Percentiles rank a stretch among this genome's conserved stretches.
These are phyloP conservation scores for Tritrichomonas foetus DNA, from an alignment of 208 protist species.

Conservation along the genomic window DNA sequence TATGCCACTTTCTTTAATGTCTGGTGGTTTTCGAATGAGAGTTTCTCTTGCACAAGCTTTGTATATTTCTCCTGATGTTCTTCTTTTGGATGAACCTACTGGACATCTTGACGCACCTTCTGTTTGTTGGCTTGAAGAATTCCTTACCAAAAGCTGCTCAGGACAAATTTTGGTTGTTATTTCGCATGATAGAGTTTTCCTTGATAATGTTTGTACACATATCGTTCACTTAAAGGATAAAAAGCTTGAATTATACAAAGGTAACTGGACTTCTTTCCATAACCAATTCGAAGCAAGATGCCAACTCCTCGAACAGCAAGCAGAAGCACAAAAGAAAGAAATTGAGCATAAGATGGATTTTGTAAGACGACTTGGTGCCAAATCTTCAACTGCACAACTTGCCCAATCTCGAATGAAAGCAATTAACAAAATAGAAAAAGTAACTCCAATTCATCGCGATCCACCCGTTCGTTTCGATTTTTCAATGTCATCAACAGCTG, in stretches of 20 bases:
- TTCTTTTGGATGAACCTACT: conserved; percentile 43
- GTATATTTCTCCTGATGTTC: conserved; percentile 49
- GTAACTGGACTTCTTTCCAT: conserved; percentile 52
- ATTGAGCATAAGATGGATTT: conserved; percentile 27
- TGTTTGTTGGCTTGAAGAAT: conserved; percentile 39
- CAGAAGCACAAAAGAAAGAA: background rate
- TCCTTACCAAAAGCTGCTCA: background rate
- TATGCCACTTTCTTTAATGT: conserved; percentile 12
- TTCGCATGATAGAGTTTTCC: conserved; percentile 51
- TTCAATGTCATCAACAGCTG: background rate
- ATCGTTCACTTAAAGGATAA: conserved; percentile 52
- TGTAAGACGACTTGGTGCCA: conserved; percentile 44
- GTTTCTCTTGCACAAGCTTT: conserved; percentile 53
- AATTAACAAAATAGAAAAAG: conserved; percentile 56
- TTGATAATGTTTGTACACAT: conserved; percentile 53
- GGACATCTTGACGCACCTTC: conserved; percentile 36
- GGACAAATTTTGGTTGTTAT: background rate
- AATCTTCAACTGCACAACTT: conserved; percentile 54
- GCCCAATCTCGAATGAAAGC: conserved; percentile 62
- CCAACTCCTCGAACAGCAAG: background rate
- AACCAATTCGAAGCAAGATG: background rate
- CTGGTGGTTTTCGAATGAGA: conserved; percentile 53
- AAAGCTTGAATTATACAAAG: conserved; percentile 50
- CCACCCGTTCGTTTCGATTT: background rate
- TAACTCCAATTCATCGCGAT: background rate